These are phyloP conservation scores for Penicillium vulpinum DNA, from an alignment of 2,329 filamentous ascomycete species.

Conservation along the genomic window DNA sequence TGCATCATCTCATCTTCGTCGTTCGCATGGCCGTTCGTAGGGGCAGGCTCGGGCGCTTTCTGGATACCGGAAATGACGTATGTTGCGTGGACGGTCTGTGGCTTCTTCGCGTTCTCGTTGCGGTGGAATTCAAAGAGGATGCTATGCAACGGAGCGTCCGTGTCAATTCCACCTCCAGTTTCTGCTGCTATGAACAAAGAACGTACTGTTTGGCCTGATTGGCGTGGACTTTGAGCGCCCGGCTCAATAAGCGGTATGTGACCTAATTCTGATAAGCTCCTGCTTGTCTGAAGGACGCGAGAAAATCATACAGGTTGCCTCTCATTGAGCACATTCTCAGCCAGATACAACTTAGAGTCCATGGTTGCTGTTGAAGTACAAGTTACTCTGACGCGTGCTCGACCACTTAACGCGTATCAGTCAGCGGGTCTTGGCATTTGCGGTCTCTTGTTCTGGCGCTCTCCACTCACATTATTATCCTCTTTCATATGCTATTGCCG, in stretches of 20 bases:
- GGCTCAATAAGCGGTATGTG: constrained; percentile 81
- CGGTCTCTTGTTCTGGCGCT: constrained; percentile 7
- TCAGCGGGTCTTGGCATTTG: constrained; percentile 41
- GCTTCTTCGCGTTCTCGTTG: constrained; percentile 71
- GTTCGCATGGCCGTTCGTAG: constrained; percentile 52
- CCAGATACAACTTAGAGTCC: constrained; percentile 71
- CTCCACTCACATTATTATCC: constrained; percentile 14
- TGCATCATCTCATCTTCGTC: constrained; percentile 65
- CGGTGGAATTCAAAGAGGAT: constrained; percentile 86
- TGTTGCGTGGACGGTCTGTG: constrained; percentile 81
- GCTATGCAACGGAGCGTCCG: constrained; percentile 47
- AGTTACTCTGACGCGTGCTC: constrained; percentile 33
- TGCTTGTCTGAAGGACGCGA: neutral
- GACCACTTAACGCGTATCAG: constrained; percentile 47
- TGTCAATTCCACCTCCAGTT: neutral
- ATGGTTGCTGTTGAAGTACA: constrained; percentile 30
- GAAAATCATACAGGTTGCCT: constrained; percentile 62
- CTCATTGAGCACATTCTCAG: constrained; percentile 73
- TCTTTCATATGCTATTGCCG: neutral
- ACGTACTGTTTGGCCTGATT: constrained; percentile 84
- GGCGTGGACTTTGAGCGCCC: constrained; percentile 78
- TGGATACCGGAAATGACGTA: constrained; percentile 79
- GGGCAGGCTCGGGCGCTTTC: constrained; percentile 36
- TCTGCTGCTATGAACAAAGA: neutral
- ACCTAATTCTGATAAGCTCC: constrained; percentile 55